phyloP scores from a whole-genome alignment of 1,284 basidiomycete species.

The Neotropicomus parvogracilis region DNA sequence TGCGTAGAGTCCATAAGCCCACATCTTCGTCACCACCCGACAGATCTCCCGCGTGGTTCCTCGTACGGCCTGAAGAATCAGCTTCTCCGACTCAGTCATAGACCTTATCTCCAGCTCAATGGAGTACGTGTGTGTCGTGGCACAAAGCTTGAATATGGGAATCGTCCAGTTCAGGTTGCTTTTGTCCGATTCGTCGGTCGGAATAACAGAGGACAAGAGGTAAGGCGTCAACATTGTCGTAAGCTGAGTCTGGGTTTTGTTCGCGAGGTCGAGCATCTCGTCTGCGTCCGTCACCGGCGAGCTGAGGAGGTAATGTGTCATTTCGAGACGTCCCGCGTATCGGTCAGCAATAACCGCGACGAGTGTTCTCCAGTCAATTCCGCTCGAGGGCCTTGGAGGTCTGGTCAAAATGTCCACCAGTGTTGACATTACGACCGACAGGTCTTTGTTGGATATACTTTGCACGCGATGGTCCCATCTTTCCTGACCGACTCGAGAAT shows the following conservation, averaged over 20 bases:
- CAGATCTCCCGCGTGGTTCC: constrained; percentile 45
- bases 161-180: constrained; percentile 24
- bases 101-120: constrained; percentile 17
- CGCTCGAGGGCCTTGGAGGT: constrained; percentile 24
- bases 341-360: too few relatives aligned
- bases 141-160: constrained; percentile 30
- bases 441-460: constrained; percentile 30
- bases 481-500: constrained; percentile 23
- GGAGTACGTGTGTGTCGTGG: constrained; percentile 36
- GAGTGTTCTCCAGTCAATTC: constrained; percentile 4
- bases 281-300: constrained; percentile 2
- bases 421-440: constrained; percentile 13
- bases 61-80: constrained; percentile 35
- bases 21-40: constrained; percentile 43
- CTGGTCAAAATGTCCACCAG: constrained; percentile 19
- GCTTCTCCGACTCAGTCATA: constrained; percentile 37
- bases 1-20: constrained; percentile 37
- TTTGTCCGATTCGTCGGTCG: background rate
- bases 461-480: constrained; percentile 31
- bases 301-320: constrained; percentile 8
- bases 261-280: constrained; percentile 13
- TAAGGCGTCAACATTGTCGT: too few relatives aligned
- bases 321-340: too few relatives aligned
- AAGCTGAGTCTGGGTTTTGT: background rate
- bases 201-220: too few relatives aligned